Percentiles rank a stretch among this genome's conserved stretches.
These are phyloP conservation scores for Fusarium hostae DNA, from an alignment of 2,329 filamentous ascomycete species.

Conservation along the genomic window DNA sequence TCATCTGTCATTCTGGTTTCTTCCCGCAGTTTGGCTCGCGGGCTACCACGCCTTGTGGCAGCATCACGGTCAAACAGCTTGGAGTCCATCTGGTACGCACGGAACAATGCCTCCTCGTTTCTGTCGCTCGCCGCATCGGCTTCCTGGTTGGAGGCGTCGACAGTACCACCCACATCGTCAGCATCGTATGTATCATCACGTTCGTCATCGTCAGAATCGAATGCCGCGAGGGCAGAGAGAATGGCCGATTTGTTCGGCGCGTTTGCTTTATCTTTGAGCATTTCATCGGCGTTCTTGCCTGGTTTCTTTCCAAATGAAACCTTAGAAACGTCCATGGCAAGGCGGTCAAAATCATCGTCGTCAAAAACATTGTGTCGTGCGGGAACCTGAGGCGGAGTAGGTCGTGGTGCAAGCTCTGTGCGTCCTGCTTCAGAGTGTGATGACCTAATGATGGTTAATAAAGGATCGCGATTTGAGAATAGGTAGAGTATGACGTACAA, in stretches of 20 bases:
- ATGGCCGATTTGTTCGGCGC: constrained; percentile 86
- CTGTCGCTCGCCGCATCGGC: constrained; percentile 59
- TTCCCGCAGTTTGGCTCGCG: constrained; percentile 72
- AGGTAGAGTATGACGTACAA: constrained; percentile 57
- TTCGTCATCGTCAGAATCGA: constrained; percentile 96
- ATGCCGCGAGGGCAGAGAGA: constrained; percentile 84
- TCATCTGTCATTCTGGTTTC: constrained; percentile 94
- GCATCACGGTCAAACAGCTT: constrained; percentile 77
- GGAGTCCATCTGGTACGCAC: constrained; percentile 72
- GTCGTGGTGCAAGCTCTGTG: constrained; percentile 63
- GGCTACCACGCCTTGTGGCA: constrained; percentile 71
- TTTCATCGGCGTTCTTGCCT: constrained; percentile 74
- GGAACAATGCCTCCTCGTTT: constrained; percentile 79
- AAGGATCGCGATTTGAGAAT: background rate
- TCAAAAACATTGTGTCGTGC: constrained; percentile 80
- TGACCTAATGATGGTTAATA: constrained; percentile 45
- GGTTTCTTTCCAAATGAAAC: constrained; percentile 82
- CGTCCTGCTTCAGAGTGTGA: constrained; percentile 42
- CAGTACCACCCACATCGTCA: constrained; percentile 88
- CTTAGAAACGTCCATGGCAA: constrained; percentile 72
- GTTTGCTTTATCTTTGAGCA: constrained; percentile 72
- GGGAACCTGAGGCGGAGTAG: constrained; percentile 68
- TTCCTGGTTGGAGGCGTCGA: constrained; percentile 75
- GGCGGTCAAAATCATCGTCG: constrained; percentile 79
- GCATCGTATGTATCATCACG: constrained; percentile 96